Conservation (phyloP, 176 grass and related monocot species). For the Oropetium thomaeum region DNA sequence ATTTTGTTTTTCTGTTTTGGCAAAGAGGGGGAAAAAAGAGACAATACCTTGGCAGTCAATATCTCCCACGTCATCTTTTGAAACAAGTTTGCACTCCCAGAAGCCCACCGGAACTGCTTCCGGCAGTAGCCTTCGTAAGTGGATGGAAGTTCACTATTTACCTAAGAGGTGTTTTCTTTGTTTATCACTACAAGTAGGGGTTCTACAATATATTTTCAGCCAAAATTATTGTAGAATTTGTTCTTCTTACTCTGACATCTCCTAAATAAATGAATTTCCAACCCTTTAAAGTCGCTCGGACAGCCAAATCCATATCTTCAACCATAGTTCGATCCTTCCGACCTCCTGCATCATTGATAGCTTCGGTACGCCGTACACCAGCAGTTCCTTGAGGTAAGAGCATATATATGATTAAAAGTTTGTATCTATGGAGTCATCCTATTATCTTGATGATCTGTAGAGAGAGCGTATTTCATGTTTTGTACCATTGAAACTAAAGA, state of each 20-base stretch:
- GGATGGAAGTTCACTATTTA: slow-evolving; percentile 14
- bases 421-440: neutral
- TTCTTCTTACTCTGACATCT: neutral
- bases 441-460: neutral
- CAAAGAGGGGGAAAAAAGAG: neutral
- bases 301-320: slow-evolving; percentile 27
- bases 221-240: neutral
- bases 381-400: slow-evolving; percentile 2
- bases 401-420: neutral
- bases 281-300: slow-evolving; percentile 14
- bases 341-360: slow-evolving; percentile 21
- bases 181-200: neutral
- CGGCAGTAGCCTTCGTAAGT: slow-evolving; percentile 70
- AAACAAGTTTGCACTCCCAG: slow-evolving; percentile 75
- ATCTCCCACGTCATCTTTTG: slow-evolving; percentile 68
- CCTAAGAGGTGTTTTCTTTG: neutral
- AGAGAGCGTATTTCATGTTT: neutral
- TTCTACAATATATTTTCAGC: neutral
- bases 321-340: slow-evolving; percentile 23
- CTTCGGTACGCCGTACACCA: neutral
- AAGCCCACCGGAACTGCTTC: slow-evolving; percentile 77
- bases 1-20: neutral
- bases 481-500: neutral
- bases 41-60: slow-evolving; percentile 52
- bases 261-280: slow-evolving; percentile 21